A percentile compares a stretch with the other conserved stretches of the same genome.
These are phyloP conservation scores for Bacterosira constricta DNA, from an alignment of 108 stramenopile genomes.

Conservation along the genomic window DNA sequence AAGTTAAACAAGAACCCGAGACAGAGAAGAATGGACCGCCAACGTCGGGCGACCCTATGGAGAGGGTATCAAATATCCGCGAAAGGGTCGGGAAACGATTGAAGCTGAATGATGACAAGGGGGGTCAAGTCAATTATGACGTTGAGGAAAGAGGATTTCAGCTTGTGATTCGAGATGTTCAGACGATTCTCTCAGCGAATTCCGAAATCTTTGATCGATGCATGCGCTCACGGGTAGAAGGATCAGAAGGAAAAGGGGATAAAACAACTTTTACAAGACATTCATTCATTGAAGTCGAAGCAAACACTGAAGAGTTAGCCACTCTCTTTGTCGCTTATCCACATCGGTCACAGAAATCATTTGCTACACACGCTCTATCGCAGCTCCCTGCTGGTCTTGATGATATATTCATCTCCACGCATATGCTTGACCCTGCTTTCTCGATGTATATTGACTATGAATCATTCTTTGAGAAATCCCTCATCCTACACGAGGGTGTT, in stretches of 20 bases:
- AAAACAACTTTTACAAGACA: neutral
- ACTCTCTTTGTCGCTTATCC: conserved; percentile 8
- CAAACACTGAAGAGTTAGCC: neutral
- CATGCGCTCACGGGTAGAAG: conserved; percentile 2
- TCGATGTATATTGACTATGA: conserved; percentile 33
- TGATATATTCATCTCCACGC: neutral
- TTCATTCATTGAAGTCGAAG: conserved; percentile 2
- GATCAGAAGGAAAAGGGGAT: neutral
- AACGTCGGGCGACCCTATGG: neutral
- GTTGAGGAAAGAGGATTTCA: conserved; percentile 23
- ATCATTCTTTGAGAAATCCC: conserved; percentile 18
- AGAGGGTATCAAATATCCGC: neutral
- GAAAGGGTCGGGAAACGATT: neutral
- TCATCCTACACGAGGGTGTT: conserved; percentile 33
- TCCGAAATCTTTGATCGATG: conserved; percentile 33
- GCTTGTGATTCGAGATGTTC: conserved; percentile 24
- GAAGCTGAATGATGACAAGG: neutral
- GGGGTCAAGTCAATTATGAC: neutral
- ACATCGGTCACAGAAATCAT: neutral
- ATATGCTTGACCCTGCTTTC: neutral
- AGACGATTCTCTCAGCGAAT: conserved; percentile 25
- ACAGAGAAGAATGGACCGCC: neutral
- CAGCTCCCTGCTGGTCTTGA: conserved; percentile 14
- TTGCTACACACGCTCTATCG: neutral
- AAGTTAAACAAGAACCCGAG: too few species aligned